These are phyloP conservation scores for Ascochyta pisi DNA, from an alignment of 2,329 filamentous ascomycete species.

Conservation along the genomic window DNA sequence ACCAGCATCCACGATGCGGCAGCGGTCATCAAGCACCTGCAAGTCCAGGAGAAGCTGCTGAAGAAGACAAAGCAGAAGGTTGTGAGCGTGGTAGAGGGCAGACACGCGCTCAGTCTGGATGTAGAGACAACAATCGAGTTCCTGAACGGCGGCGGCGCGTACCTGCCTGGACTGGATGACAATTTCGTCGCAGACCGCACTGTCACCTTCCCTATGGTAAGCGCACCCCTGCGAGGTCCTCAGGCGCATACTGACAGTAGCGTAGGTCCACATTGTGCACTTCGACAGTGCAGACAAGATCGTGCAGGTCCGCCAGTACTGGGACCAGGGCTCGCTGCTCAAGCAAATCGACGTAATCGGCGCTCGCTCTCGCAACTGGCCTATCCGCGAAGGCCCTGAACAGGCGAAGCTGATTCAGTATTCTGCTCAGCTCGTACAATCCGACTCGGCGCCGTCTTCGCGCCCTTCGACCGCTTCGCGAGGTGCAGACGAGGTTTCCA, in stretches of 20 bases:
- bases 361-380: slow-evolving; percentile 89
- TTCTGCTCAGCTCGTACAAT: slow-evolving; percentile 51
- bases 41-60: slow-evolving; percentile 72
- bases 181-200: slow-evolving; percentile 88
- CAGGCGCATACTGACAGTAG: slow-evolving; percentile 16
- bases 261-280: slow-evolving; percentile 75
- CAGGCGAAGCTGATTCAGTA: slow-evolving; percentile 78
- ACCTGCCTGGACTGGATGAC: slow-evolving; percentile 88
- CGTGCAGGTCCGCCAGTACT: slow-evolving; percentile 83
- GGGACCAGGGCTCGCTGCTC: slow-evolving; percentile 93
- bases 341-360: slow-evolving; percentile 96
- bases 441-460: slow-evolving; percentile 39
- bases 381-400: slow-evolving; percentile 85
- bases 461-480: slow-evolving; percentile 45
- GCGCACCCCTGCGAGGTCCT: slow-evolving; percentile 43
- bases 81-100: slow-evolving; percentile 75
- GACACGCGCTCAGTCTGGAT: slow-evolving; percentile 74
- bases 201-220: slow-evolving; percentile 81
- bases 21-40: slow-evolving; percentile 84
- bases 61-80: slow-evolving; percentile 84
- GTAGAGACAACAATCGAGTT: slow-evolving; percentile 86
- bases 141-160: slow-evolving; percentile 78
- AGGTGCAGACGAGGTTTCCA: slow-evolving; percentile 40
- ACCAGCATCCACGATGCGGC: slow-evolving; percentile 73
- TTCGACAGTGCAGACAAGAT: slow-evolving; percentile 83